A percentile compares a stretch with the other conserved stretches of the same genome.
Evolutionary conservation across 1,139 yeast species (phyloP).

Genomic region (Lodderomyces jiufengensis): DNA sequence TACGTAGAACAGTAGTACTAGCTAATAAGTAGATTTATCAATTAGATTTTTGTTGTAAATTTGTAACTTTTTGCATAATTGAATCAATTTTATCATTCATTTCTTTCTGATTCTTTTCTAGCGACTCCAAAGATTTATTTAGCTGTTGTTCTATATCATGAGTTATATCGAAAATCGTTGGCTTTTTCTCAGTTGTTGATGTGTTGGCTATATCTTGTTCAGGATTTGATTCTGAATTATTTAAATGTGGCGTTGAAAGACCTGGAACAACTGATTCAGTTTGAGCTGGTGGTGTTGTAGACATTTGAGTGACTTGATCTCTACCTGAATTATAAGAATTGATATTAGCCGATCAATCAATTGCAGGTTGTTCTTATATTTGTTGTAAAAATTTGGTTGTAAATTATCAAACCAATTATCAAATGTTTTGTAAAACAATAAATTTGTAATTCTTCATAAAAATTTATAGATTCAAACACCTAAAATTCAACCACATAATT

Average conservation of each 20-base stretch:
- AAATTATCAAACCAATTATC: no score
- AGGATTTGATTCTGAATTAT: constrained; percentile 2
- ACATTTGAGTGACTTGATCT: no score
- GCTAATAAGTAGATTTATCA: background rate
- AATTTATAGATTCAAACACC: no score
- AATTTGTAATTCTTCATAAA: no score
- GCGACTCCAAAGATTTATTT: constrained; percentile 24
- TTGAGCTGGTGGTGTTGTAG: background rate
- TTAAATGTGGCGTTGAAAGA: constrained; percentile 19
- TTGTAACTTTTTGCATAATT: constrained; percentile 20
- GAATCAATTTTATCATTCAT: constrained; percentile 26
- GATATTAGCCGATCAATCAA: no score
- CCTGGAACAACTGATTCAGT: constrained; percentile 7
- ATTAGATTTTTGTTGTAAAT: background rate
- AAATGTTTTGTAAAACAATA: no score
- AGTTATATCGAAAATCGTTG: constrained; percentile 51
- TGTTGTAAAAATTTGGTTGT: no score
- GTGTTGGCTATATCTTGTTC: background rate
- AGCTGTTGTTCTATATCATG: constrained; percentile 44
- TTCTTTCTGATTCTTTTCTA: constrained; percentile 30
- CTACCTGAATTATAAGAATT: no score
- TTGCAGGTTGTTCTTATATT: no score
- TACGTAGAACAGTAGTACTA: no score
- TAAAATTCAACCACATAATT: no score
- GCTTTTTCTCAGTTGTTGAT: constrained; percentile 15